phyloP scores from a whole-genome alignment of 164 flowering plant species.

The Stephania japonica region DNA sequence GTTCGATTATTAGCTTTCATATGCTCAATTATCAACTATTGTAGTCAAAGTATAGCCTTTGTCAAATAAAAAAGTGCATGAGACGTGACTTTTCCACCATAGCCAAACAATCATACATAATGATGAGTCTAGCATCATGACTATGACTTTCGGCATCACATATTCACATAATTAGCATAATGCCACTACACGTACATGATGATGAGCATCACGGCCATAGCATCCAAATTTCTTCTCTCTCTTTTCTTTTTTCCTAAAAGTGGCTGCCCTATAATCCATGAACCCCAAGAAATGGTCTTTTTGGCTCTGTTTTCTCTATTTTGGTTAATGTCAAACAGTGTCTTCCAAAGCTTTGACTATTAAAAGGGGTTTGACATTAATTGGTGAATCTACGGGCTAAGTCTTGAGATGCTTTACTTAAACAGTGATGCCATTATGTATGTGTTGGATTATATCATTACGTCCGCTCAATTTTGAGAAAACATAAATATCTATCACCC shows the following conservation, averaged over 20 bases:
- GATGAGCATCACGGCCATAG: background rate
- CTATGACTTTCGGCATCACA: too few relatives aligned
- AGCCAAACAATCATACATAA: constrained; percentile 10
- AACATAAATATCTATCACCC: too few relatives aligned
- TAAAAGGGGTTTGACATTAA: constrained; percentile 9
- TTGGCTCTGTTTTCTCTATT: background rate
- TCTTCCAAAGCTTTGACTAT: constrained; percentile 16
- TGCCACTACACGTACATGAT: background rate
- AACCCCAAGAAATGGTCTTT: background rate
- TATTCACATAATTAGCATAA: background rate
- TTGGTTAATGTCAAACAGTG: constrained; percentile 4
- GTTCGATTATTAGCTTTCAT: too few relatives aligned
- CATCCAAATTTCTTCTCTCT: background rate
- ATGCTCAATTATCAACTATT: too few relatives aligned
- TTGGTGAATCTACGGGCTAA: background rate
- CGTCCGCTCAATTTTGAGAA: too few relatives aligned
- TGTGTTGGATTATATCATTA: background rate
- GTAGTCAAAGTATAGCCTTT: too few relatives aligned
- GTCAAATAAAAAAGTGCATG: too few relatives aligned
- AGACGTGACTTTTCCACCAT: constrained; percentile 5
- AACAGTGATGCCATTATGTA: background rate
- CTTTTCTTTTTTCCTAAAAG: constrained; percentile 13
- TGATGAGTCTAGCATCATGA: constrained; percentile 7
- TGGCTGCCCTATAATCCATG: constrained; percentile 5
- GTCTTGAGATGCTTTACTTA: background rate